Percentiles rank a stretch among this genome's conserved stretches.
phyloP scores from a whole-genome alignment of 306 rosid genomes.

The Mimosa pudica region DNA sequence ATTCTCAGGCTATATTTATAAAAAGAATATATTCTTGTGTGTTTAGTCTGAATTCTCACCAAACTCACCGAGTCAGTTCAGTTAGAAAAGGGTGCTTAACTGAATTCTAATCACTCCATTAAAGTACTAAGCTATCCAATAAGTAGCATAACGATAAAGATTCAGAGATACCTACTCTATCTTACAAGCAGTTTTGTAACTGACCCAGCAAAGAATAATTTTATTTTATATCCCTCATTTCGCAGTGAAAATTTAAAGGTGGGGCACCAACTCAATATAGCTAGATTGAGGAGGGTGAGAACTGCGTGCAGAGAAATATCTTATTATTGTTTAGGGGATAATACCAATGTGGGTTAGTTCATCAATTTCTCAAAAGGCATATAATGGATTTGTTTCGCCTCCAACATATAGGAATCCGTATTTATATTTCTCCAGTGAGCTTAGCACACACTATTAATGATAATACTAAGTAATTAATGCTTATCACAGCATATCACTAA shows the following conservation, averaged over 20 bases:
- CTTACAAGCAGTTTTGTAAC: conserved; percentile 30
- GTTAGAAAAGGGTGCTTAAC: conserved; percentile 54
- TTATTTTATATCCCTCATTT: conserved; percentile 23
- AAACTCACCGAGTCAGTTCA: conserved; percentile 74
- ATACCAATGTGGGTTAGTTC: conserved; percentile 45
- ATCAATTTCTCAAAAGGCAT: conserved; percentile 27
- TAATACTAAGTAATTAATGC: background rate
- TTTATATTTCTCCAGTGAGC: background rate
- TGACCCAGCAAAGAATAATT: conserved; percentile 32
- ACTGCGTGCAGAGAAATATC: conserved; percentile 13
- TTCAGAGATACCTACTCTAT: conserved; percentile 18
- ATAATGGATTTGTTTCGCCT: conserved; percentile 35
- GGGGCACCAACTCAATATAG: conserved; percentile 53
- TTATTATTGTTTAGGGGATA: conserved; percentile 27
- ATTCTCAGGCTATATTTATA: background rate
- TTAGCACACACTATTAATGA: background rate
- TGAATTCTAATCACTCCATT: conserved; percentile 46
- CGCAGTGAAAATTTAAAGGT: conserved; percentile 55
- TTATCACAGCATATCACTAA: background rate
- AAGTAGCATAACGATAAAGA: conserved; percentile 5
- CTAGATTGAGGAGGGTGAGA: conserved; percentile 18
- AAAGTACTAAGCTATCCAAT: conserved; percentile 26
- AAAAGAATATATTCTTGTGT: background rate
- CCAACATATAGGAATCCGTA: background rate
- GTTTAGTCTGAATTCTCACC: conserved; percentile 39